Conservation (phyloP, 1,284 basidiomycete species). For the Melampsora abietis-canadensis region DNA sequence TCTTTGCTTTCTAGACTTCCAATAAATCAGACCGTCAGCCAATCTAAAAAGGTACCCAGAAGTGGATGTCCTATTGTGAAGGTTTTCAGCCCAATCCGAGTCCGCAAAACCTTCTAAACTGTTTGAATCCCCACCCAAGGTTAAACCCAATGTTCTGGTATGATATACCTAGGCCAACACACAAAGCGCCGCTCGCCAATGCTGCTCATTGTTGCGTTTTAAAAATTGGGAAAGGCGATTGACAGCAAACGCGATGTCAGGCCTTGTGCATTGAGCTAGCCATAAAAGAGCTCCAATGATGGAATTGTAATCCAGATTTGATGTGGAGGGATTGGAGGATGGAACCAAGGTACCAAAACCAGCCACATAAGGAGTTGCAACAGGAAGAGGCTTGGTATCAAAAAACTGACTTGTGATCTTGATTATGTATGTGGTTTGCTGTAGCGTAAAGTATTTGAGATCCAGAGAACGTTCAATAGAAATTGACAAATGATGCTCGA, state of each 20-base stretch:
- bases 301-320: neutral
- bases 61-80: no score
- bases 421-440: slow-evolving; percentile 7
- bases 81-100: no score
- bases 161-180: neutral
- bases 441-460: neutral
- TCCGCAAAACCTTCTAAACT: no score
- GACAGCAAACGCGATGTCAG: slow-evolving; percentile 11
- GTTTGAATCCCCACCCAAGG: neutral
- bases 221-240: slow-evolving; percentile 16
- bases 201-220: neutral
- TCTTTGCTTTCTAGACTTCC: no score
- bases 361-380: neutral
- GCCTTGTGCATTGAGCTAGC: neutral
- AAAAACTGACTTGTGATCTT: neutral
- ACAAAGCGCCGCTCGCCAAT: neutral
- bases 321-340: neutral
- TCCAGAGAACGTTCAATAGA: neutral
- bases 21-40: no score
- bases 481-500: no score
- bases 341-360: neutral
- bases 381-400: neutral
- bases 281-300: slow-evolving; percentile 7
- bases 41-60: no score
- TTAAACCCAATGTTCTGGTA: neutral